phyloP scores from a whole-genome alignment of 805 yeast species.

The Danielozyma ontarioensis region DNA sequence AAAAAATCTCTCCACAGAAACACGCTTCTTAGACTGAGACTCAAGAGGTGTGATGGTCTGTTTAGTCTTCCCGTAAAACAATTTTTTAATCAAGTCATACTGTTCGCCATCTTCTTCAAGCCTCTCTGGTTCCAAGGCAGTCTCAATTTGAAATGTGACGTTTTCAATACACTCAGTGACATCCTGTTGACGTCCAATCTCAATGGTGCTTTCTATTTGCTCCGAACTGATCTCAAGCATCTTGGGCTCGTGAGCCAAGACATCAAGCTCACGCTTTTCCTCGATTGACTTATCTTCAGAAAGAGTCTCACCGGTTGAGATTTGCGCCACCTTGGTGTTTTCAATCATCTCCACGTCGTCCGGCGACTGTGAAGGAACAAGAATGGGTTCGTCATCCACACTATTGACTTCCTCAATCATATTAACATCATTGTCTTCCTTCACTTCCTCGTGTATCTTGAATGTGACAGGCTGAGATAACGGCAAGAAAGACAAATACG shows the following conservation, averaged over 20 bases:
- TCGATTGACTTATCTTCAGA: no score
- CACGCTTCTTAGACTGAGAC: constrained; percentile 28
- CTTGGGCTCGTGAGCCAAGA: constrained; percentile 6
- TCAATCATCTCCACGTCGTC: neutral
- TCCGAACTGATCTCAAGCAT: constrained; percentile 44
- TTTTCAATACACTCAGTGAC: constrained; percentile 97
- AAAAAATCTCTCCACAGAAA: constrained; percentile 63
- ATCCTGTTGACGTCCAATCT: constrained; percentile 90
- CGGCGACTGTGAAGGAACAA: neutral
- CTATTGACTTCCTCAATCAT: constrained; percentile 4
- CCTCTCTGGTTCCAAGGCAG: constrained; percentile 66
- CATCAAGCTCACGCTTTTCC: no score
- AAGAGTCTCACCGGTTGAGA: neutral
- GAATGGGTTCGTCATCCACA: constrained; percentile 2
- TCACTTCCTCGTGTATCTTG: constrained; percentile 15
- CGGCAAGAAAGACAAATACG: constrained; percentile 81
- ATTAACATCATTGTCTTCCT: constrained; percentile 2
- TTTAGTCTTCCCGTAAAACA: constrained; percentile 82
- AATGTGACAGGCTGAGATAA: constrained; percentile 62
- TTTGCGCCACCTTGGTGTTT: neutral
- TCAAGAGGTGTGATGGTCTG: constrained; percentile 61
- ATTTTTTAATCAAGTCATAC: constrained; percentile 67
- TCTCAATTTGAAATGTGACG: constrained; percentile 85
- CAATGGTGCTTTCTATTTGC: constrained; percentile 69
- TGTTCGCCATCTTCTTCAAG: constrained; percentile 77